Conservation (phyloP, 2,329 filamentous ascomycete species). For the Fusarium penzigii region DNA sequence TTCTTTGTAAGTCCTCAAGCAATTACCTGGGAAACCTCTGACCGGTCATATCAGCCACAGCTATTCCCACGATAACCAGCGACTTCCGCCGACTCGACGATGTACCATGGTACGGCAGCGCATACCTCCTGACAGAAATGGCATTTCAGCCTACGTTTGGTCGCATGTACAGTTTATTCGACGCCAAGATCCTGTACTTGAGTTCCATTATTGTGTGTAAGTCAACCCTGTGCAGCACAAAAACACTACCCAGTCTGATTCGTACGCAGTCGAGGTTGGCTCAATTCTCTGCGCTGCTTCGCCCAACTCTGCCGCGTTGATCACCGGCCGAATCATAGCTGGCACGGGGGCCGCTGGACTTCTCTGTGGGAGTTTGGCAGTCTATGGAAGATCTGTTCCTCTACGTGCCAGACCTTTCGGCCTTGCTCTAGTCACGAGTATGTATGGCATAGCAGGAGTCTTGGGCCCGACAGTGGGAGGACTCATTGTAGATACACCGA, state of each 20-base stretch:
- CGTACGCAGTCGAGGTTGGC: constrained; percentile 51
- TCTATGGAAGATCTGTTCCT: constrained; percentile 33
- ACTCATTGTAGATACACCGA: constrained; percentile 20
- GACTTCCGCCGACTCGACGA: constrained; percentile 5
- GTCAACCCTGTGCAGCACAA: neutral
- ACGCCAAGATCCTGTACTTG: constrained; percentile 3
- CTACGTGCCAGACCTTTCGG: constrained; percentile 26
- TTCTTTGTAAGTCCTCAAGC: constrained; percentile 1
- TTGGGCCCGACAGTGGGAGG: constrained; percentile 32
- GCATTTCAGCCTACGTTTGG: constrained; percentile 6
- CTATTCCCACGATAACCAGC: constrained; percentile 3
- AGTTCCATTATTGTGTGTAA: constrained; percentile 4
- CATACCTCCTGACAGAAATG: constrained; percentile 7
- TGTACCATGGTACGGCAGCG: constrained; percentile 5
- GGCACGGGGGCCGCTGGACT: constrained; percentile 46
- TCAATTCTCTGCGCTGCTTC: constrained; percentile 44
- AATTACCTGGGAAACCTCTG: neutral
- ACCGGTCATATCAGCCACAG: neutral
- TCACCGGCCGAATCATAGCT: constrained; percentile 41
- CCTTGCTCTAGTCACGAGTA: constrained; percentile 27
- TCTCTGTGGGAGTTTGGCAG: constrained; percentile 5
- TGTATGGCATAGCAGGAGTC: constrained; percentile 30
- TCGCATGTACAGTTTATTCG: constrained; percentile 4
- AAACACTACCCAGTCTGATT: constrained; percentile 27
- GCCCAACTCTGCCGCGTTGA: constrained; percentile 7